Base-by-base conservation (phyloP, 164 flowering plant genomes). In the Magnolia changhungtana region DNA sequence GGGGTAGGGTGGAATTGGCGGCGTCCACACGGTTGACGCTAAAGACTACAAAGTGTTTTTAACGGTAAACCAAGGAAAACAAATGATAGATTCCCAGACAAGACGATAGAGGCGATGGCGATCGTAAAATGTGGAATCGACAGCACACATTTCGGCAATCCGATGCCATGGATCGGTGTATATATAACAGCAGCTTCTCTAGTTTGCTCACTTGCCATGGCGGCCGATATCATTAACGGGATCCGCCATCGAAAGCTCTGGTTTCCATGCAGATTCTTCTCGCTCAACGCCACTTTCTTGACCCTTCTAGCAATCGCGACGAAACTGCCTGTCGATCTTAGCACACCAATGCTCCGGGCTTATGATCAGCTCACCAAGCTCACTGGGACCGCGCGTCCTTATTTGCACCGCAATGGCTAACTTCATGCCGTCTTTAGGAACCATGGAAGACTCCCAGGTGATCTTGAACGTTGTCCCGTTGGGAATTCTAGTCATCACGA, bases 321-420 rank as follows among this genome's bases (percentile, higher is more conserved):
- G 58, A 89, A 91, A 21, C 79, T 89, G 24, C 87, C 91, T 0
- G 84, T 87, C 49, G 95, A 91, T 80, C 88, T 91, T 4, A 89
- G 86, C 59, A 87, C 90, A 3, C n/a, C 90, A 31, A 88, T 91
- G 77, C 77, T 67, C 23, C 27, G 67, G 3, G 0, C 21, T 31
- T 52, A 75, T 8, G 72, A 75, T 8, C 77, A 75, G 72, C 67
- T 75, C 66, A 37, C 77, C 66, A 75, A 75, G 72, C 77, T 75
- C 72, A 75, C 64, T 20, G 45, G 77, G 45, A 68, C 77, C 9
- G 72, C n/a, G n/a, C n/a, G n/a, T 68, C 72, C 49, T 75, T 21
- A 5, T 75, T 13, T 75, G 72, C 65, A 45, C 52, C 1, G 77
- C 50, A 8, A 75, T 69, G 72, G 64, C 16, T 29, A 51, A 67